phyloP scores from a whole-genome alignment of 306 rosid genomes.

The Fragaria iinumae region DNA sequence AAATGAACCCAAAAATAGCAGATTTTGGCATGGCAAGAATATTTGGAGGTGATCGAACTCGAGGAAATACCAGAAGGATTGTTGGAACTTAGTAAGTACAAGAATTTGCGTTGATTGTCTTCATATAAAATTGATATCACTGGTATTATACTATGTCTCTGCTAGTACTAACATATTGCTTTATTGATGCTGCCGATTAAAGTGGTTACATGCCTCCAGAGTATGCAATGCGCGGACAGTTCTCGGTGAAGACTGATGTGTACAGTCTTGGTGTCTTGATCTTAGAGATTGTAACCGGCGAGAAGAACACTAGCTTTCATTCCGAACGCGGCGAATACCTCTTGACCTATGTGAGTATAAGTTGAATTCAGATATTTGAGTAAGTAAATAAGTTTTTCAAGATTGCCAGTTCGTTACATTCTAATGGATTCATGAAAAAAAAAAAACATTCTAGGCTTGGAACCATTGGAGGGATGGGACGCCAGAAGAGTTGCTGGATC shows the following conservation, averaged over 20 bases:
- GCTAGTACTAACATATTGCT: neutral
- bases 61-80: constrained; percentile 28
- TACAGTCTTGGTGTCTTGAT: constrained; percentile 30
- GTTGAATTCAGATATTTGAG: too few species aligned
- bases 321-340: constrained; percentile 21
- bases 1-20: constrained; percentile 42
- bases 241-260: constrained; percentile 27
- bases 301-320: constrained; percentile 21
- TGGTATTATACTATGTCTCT: too few species aligned
- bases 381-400: neutral
- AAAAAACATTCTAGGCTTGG: constrained; percentile 28
- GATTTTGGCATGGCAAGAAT: constrained; percentile 51
- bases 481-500: constrained; percentile 19
- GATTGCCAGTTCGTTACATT: neutral
- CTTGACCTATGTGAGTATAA: constrained; percentile 24
- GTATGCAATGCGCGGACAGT: constrained; percentile 27
- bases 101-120: too few species aligned
- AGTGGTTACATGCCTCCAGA: constrained; percentile 36
- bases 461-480: constrained; percentile 28
- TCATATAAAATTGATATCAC: too few species aligned
- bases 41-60: constrained; percentile 27
- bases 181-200: neutral
- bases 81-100: constrained; percentile 55
- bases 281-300: constrained; percentile 25
- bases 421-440: neutral